Percentiles rank a stretch among this genome's conserved stretches.
Conservation (phyloP, 805 yeast species). For the Torulaspora microellipsoides region DNA sequence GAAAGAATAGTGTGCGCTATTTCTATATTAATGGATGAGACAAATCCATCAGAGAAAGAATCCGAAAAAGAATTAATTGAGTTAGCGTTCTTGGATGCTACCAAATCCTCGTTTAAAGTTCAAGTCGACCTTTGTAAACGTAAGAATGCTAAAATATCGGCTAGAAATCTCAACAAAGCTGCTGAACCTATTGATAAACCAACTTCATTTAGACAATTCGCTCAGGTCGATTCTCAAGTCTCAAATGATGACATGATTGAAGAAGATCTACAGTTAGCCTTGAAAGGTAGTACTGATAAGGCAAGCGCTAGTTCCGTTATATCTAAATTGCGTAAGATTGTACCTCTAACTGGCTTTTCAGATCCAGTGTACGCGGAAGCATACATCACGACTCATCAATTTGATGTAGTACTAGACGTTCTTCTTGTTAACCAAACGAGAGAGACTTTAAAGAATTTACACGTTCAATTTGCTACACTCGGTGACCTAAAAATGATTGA, state of each 20-base stretch:
- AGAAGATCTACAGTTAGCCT: conserved; percentile 58
- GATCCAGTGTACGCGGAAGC: conserved; percentile 99
- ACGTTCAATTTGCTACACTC: conserved; percentile 91
- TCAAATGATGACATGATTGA: conserved; percentile 43
- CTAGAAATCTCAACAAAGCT: conserved; percentile 53
- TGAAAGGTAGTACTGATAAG: conserved; percentile 37
- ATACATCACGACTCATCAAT: conserved; percentile 91
- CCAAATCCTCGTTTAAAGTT: conserved; percentile 74
- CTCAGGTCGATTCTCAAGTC: conserved; percentile 40
- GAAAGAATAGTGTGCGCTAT: conserved; percentile 90
- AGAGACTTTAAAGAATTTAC: conserved; percentile 81
- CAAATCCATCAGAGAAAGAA: conserved; percentile 43
- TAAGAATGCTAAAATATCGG: conserved; percentile 52
- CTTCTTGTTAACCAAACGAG: conserved; percentile 91
- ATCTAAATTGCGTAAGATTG: conserved; percentile 80
- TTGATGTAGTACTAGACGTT: conserved; percentile 91
- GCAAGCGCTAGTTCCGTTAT: conserved; percentile 55
- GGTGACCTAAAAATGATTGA: conserved; percentile 96
- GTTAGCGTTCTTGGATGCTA: conserved; percentile 77
- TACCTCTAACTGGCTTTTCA: conserved; percentile 95
- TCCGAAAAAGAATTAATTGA: conserved; percentile 43
- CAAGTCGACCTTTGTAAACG: conserved; percentile 61
- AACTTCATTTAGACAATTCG: conserved; percentile 73
- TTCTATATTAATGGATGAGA: conserved; percentile 60
- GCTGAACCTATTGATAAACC: conserved; percentile 78